Base-by-base conservation (phyloP, 305 asterid genomes). In the Fraxinus angustifolia region DNA sequence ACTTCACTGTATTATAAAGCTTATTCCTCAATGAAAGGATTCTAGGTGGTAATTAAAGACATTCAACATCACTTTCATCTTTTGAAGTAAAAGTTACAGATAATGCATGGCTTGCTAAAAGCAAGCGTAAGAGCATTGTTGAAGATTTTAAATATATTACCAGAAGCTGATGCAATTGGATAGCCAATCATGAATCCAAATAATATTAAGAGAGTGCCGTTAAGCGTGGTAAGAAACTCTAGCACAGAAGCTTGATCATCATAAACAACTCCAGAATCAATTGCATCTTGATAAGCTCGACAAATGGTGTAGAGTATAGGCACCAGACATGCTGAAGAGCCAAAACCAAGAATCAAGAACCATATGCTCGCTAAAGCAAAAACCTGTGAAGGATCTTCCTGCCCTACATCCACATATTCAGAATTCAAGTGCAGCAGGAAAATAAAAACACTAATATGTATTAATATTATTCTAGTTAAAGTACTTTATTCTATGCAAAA, bases 321-420 rank as follows among this genome's bases (percentile, higher is more conserved):
- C 77, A 88, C 90, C 73, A 92, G 90, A 86, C 94, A 90, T 75
- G 93, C 92, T 35, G 90, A 89, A 80, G 95, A 82, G 76, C 99
- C 99, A 79, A 95, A 89, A 76, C 97, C 91, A 77, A 95, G 96
- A 86, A 95, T 88, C 90, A 94, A 71, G 84, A 95, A 86, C 99
- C 99, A 95, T 79, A 95, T 87, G 53, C 99, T 92, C 7, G 96
- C 97, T 89, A 95, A 79, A 71, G 97, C 98, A 75, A 92, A 90
- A 81, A 88, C 97, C 89, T 94, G 99, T 35, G 97, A 90, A 85
- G 94, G 94, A 84, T 95, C 98, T 89, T 92, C 97, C 99, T 95
- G 99, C 99, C 98, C 99, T 93, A 95, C 96, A 93, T 87, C 81
- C 91, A 94, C 80, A 92, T 87, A 83, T 85, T 86, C 84, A 81